These are phyloP conservation scores for Stellera chamaejasme DNA, from an alignment of 345 rosid species.

Conservation along the genomic window DNA sequence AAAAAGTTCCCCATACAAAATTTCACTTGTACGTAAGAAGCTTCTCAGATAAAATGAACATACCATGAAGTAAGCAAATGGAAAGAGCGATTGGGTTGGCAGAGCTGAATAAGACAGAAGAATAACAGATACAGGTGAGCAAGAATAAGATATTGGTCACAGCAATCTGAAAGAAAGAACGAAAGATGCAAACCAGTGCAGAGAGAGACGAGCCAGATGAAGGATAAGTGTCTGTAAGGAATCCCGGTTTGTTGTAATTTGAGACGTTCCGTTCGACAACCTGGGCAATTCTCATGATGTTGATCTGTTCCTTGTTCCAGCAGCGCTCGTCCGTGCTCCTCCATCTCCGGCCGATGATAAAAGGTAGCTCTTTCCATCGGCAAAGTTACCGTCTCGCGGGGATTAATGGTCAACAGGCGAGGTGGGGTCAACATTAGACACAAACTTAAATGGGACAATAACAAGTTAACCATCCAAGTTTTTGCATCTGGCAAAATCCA, in stretches of 20 bases:
- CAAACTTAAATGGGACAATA: no score
- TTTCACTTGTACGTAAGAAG: background rate
- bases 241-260: slow-evolving; percentile 22
- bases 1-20: no score
- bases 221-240: slow-evolving; percentile 38
- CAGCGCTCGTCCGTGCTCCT: slow-evolving; percentile 10
- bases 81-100: slow-evolving; percentile 70
- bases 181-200: slow-evolving; percentile 31
- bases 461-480: no score
- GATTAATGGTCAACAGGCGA: no score
- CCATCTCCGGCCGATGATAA: background rate
- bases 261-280: slow-evolving; percentile 38
- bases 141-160: background rate
- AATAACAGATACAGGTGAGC: background rate
- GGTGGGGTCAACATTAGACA: no score
- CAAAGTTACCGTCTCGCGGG: no score
- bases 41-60: slow-evolving; percentile 4
- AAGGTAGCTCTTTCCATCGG: no score
- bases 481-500: no score
- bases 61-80: slow-evolving; percentile 82
- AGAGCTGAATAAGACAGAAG: slow-evolving; percentile 43
- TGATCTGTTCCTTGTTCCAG: slow-evolving; percentile 11
- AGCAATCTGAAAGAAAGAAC: background rate
- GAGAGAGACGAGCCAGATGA: slow-evolving; percentile 47
- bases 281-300: slow-evolving; percentile 35